Conservation (phyloP, 495 filamentous ascomycete genomes). For the Penicillium turbatum region DNA sequence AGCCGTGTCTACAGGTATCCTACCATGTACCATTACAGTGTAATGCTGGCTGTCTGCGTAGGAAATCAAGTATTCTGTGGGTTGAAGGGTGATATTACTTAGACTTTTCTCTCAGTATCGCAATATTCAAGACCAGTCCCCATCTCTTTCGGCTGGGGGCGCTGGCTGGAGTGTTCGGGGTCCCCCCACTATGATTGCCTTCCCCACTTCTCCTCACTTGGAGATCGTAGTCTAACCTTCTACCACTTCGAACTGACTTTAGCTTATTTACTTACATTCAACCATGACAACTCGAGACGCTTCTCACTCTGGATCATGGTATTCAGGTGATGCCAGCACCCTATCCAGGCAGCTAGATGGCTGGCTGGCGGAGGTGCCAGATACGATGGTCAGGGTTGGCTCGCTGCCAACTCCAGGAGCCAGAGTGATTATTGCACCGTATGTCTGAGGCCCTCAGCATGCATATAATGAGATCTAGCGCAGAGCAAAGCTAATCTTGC, state of each 20-base stretch:
- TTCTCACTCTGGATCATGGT: slow-evolving; percentile 80
- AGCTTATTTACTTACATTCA: neutral
- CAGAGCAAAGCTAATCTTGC: slow-evolving; percentile 14
- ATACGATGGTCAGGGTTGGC: slow-evolving; percentile 51
- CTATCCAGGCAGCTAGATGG: slow-evolving; percentile 70
- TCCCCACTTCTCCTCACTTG: slow-evolving; percentile 28
- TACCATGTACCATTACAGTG: too few species aligned
- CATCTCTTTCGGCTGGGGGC: neutral
- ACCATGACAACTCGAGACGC: slow-evolving; percentile 62
- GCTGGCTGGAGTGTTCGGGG: slow-evolving; percentile 10
- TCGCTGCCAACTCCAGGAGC: slow-evolving; percentile 70
- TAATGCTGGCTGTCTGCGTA: too few species aligned
- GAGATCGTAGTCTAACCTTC: neutral
- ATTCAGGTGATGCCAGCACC: slow-evolving; percentile 53
- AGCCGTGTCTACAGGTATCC: too few species aligned
- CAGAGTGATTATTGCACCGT: slow-evolving; percentile 94
- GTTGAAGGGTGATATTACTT: too few species aligned
- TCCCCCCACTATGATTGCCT: slow-evolving; percentile 24
- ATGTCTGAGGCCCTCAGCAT: slow-evolving; percentile 37
- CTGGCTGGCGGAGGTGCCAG: slow-evolving; percentile 72
- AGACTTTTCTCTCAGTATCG: neutral
- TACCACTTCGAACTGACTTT: slow-evolving; percentile 2
- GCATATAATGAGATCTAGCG: neutral
- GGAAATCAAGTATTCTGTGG: too few species aligned
- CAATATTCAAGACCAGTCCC: neutral